These are phyloP conservation scores for Alternaria atra DNA, from an alignment of 2,329 filamentous ascomycete genomes.

Conservation along the genomic window DNA sequence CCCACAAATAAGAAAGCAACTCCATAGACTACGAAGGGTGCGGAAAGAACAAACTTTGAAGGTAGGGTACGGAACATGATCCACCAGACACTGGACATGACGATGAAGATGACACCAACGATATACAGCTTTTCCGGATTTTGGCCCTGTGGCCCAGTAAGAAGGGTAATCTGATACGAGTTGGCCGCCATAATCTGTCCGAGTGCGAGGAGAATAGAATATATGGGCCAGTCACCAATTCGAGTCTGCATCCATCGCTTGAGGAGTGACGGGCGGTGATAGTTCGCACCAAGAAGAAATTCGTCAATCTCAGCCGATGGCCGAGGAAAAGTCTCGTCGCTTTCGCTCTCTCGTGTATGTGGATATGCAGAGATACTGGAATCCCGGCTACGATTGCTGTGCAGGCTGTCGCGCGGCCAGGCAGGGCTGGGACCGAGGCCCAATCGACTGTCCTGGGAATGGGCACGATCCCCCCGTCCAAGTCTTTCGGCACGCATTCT, in stretches of 20 bases:
- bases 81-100: not conserved
- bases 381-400: not conserved
- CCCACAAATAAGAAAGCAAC: not conserved
- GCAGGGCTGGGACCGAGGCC: not conserved
- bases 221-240: not conserved
- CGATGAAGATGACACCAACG: not conserved
- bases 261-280: not conserved
- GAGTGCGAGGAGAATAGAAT: not conserved
- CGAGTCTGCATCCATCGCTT: not conserved
- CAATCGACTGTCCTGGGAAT: not conserved
- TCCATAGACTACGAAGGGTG: not conserved
- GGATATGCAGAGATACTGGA: not conserved
- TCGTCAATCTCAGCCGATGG: not conserved
- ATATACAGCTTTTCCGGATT: not conserved
- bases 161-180: not conserved
- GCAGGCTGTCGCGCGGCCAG: not conserved
- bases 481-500: not conserved
- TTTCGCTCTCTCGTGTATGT: not conserved
- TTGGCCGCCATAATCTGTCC: not conserved
- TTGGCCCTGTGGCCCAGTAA: not conserved
- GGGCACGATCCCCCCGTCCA: not conserved
- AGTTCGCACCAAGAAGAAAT: not conserved
- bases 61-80: not conserved
- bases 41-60: not conserved
- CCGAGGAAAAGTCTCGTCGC: not conserved